A percentile compares a stretch with the other conserved stretches of the same genome.
These are phyloP conservation scores for Aspergillus fumigatus DNA, from an alignment of 2,329 filamentous ascomycete genomes.

Conservation along the genomic window DNA sequence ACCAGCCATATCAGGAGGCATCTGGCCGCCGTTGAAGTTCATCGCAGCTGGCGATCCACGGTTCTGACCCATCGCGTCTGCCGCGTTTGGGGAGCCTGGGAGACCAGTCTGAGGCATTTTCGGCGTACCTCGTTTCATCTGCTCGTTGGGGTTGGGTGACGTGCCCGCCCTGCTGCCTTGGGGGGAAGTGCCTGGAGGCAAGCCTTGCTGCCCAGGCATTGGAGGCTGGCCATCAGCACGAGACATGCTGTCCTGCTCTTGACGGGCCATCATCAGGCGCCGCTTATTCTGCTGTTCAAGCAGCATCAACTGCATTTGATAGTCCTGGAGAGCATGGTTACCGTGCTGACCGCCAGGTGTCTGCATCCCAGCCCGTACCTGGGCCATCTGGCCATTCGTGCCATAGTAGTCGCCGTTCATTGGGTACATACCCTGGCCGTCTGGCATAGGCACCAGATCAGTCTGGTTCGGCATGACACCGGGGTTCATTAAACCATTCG, in stretches of 20 bases:
- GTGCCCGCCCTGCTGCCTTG: slow-evolving; percentile 53
- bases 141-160: slow-evolving; percentile 58
- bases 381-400: slow-evolving; percentile 51
- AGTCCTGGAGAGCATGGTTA: slow-evolving; percentile 64
- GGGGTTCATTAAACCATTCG: slow-evolving; percentile 62
- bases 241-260: slow-evolving; percentile 61
- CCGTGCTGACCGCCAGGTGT: slow-evolving; percentile 39
- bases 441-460: slow-evolving; percentile 76
- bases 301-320: slow-evolving; percentile 67
- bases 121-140: slow-evolving; percentile 59
- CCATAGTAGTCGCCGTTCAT: slow-evolving; percentile 55
- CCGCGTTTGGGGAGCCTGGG: slow-evolving; percentile 54
- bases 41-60: slow-evolving; percentile 59
- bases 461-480: slow-evolving; percentile 68
- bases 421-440: slow-evolving; percentile 47
- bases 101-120: slow-evolving; percentile 55
- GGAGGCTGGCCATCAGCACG: slow-evolving; percentile 47
- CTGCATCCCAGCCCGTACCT: slow-evolving; percentile 35
- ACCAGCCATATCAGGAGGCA: slow-evolving; percentile 44
- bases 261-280: slow-evolving; percentile 60
- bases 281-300: slow-evolving; percentile 67
- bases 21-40: slow-evolving; percentile 49
- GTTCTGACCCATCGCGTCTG: slow-evolving; percentile 51
- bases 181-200: slow-evolving; percentile 54
- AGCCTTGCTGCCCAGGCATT: slow-evolving; percentile 43